Percentiles rank a stretch among this genome's conserved stretches.
Evolutionary conservation across 2,329 filamentous ascomycete genomes (phyloP).

Genomic region (Xylaria digitata): DNA sequence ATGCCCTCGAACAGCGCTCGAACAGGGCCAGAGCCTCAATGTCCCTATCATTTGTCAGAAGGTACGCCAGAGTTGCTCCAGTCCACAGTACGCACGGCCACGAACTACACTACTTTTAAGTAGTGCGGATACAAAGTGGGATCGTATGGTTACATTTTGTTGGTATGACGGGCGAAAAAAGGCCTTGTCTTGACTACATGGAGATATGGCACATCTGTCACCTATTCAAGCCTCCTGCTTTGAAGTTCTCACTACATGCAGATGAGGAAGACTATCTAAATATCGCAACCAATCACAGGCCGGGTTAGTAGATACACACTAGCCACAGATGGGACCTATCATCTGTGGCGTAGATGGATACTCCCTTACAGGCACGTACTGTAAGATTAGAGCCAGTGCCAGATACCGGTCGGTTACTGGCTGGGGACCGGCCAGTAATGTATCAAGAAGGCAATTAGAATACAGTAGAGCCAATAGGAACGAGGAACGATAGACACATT

Average conservation of each 20-base stretch:
- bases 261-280: background rate
- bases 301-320: background rate
- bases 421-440: too few relatives aligned
- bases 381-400: background rate
- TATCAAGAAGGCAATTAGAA: too few relatives aligned
- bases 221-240: slow-evolving; percentile 2
- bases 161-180: background rate
- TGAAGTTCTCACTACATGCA: slow-evolving; percentile 28
- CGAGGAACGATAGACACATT: too few relatives aligned
- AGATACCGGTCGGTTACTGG: too few relatives aligned
- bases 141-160: slow-evolving; percentile 22
- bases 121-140: slow-evolving; percentile 4
- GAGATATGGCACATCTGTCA: slow-evolving; percentile 18
- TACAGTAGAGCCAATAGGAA: too few relatives aligned
- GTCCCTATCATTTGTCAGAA: slow-evolving; percentile 20
- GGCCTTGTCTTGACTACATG: slow-evolving; percentile 9
- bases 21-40: slow-evolving; percentile 29
- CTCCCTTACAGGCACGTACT: slow-evolving; percentile 18
- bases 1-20: background rate
- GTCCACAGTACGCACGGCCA: slow-evolving; percentile 1
- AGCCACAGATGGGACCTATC: slow-evolving; percentile 34
- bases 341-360: slow-evolving; percentile 27
- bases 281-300: slow-evolving; percentile 1
- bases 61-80: background rate
- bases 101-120: slow-evolving; percentile 6